A percentile compares a stretch with the other conserved stretches of the same genome.
These are phyloP conservation scores for Comarum palustre DNA, from an alignment of 306 rosid species.

Conservation along the genomic window DNA sequence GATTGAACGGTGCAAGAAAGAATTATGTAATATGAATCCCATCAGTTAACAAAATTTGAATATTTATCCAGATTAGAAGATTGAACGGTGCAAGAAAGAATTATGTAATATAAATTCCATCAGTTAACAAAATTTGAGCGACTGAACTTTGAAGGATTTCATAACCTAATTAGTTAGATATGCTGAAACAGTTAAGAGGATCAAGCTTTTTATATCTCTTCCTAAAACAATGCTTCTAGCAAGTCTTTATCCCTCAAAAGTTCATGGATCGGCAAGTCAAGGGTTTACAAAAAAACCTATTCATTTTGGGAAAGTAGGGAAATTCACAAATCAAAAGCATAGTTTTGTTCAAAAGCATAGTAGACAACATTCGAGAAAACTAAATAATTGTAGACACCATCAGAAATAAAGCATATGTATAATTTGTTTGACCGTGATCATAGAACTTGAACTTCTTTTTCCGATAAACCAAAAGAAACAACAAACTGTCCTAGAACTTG, in stretches of 20 bases:
- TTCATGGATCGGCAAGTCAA: background rate
- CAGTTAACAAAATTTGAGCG: background rate
- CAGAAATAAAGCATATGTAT: background rate
- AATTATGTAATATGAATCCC: background rate
- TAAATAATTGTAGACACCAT: background rate
- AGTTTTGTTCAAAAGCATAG: background rate
- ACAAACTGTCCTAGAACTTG: background rate
- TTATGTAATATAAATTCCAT: background rate
- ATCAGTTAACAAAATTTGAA: background rate
- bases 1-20: background rate
- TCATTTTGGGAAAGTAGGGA: background rate
- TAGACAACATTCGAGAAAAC: background rate
- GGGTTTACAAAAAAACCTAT: background rate
- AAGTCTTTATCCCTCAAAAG: background rate
- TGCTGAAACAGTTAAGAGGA: background rate
- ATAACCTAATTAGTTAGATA: background rate
- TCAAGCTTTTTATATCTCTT: background rate
- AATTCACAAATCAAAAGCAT: constrained; percentile 1
- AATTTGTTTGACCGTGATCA: background rate
- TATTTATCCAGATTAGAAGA: background rate
- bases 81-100: background rate
- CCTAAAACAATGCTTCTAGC: background rate
- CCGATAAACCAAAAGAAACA: too few relatives aligned
- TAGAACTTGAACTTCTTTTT: constrained; percentile 32
- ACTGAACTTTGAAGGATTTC: background rate